Percentiles rank a stretch among this genome's conserved stretches.
phyloP scores from a whole-genome alignment of 108 stramenopile genomes.

The Thalassiosira profunda region DNA sequence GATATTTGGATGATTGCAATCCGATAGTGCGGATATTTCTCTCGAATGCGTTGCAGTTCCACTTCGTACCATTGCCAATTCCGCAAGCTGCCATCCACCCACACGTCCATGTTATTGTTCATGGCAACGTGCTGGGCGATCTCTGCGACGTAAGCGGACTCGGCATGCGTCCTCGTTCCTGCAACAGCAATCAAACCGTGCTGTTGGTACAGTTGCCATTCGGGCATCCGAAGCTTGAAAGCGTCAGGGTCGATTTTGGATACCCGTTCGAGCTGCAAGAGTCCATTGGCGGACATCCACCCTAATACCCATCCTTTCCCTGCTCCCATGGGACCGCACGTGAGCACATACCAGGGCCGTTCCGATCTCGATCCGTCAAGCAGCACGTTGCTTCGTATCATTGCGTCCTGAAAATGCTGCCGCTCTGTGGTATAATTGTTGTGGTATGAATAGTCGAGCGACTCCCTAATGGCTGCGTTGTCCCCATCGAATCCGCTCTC shows the following conservation, averaged over 20 bases:
- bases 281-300: slow-evolving; percentile 51
- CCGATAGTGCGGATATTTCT: slow-evolving; percentile 72
- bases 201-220: slow-evolving; percentile 46
- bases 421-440: slow-evolving; percentile 68
- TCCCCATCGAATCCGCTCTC: slow-evolving; percentile 57
- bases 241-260: slow-evolving; percentile 57
- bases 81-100: slow-evolving; percentile 87
- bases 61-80: slow-evolving; percentile 81
- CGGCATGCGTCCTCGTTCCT: slow-evolving; percentile 82
- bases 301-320: slow-evolving; percentile 58
- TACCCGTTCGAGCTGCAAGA: slow-evolving; percentile 42
- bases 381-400: slow-evolving; percentile 34
- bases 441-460: slow-evolving; percentile 74
- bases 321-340: slow-evolving; percentile 63
- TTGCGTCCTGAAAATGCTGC: slow-evolving; percentile 74
- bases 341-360: slow-evolving; percentile 31
- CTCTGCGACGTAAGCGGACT: slow-evolving; percentile 56
- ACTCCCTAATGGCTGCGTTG: slow-evolving; percentile 64
- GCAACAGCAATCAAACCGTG: slow-evolving; percentile 34
- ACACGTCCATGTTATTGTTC: slow-evolving; percentile 75
- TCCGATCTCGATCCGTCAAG: slow-evolving; percentile 5
- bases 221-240: slow-evolving; percentile 57
- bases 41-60: slow-evolving; percentile 69
- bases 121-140: slow-evolving; percentile 64
- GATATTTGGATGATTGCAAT: slow-evolving; percentile 85